Base-by-base conservation (phyloP, 2,329 filamentous ascomycete genomes). In the Pseudomassariella vexata region DNA sequence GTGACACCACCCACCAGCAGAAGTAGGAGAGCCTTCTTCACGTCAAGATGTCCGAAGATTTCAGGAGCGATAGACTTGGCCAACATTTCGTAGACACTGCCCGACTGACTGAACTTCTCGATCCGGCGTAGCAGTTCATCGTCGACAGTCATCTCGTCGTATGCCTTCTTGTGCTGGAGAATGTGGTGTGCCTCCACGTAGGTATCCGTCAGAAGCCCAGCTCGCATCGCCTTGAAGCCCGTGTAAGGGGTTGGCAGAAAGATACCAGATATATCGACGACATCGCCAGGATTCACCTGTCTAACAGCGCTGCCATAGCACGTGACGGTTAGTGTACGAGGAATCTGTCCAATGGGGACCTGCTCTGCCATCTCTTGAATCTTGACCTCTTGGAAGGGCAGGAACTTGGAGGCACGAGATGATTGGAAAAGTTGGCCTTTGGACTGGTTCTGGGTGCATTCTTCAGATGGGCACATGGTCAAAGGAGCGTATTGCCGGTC, bases 311-410 rank as follows among this genome's bases (percentile, higher is more conserved):
- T 85, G 39, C 92, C 92, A 52, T 94, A 83, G 59, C 88, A 95
- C 49, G 94, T 76, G 15, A 98, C 68, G 0, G 90, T 96, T 41
- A 98, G 66, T 36, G 87, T 87, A 37, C 92, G 79, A 19, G 92
- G 92, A 48, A 98, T 98, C 56, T 98, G 92, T 30, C 92, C 92
- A 42, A 98, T 94, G 6, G 92, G 92, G 0, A 98, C 92, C 59
- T 98, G 92, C 56, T 98, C 92, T n/a, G 92, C 88, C 79, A 96
- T 86, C 57, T 98, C 92, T 61, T 98, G 92, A 35, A 98, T 88
- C 66, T 96, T 96, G 61, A 96, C 79, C 60, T 98, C 92, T 60
- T 98, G 92, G 67, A 98, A 98, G 4, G 92, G 88, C 50, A 95
- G 65, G 53, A 96, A 98, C 52, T 96, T 98, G 31, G 89, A 95